Evolutionary conservation across 805 yeast species (phyloP), one percentile per base, ranked within the genome.

Genomic region (Candida suzukii): DNA sequence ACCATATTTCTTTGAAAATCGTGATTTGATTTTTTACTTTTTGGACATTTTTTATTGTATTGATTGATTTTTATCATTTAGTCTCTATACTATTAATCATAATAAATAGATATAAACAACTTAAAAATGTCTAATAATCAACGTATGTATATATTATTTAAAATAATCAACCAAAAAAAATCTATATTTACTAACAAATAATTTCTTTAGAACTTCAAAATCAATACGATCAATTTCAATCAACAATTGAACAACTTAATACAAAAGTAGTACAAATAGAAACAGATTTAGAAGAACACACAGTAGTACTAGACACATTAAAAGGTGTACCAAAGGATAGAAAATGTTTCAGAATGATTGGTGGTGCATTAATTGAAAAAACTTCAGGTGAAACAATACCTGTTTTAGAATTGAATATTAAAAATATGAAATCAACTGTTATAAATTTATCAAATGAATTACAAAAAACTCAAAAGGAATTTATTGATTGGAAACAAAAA

Each of bases 291-390:
- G 64, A 61, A 33, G 71, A 66, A 39, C 69, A 66, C 46, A 67
- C 66, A 29, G 63, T 82, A 16, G 93, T 84, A 1, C 52, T 81
- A 13, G 73, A 70, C 18, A 80, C 91, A 2, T 61, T 84, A 25
- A 47, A 60, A 34, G 66, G 63, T 1, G 66, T 78, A 10, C 78
- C 80, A 20, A 46, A 51, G 2, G 78, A 73, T 35, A 76, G 99
- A 46, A 80, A 81, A 56, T 88, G 97, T 55, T 88, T 79, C 64
- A 78, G 95, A 53, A 88, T 93, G 96, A 75, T 91, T 26, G 97
- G 96, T 21, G 95, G 96, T 10, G 95, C 90, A 3, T 70, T 91
- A 26, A 84, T 90, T 16, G 95, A 88, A 55, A 81, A 85, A 49
- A 72, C 80, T 4, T 93, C 88, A 4, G 80, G 72, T n/a, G 88